Evolutionary conservation across 345 rosid genomes (phyloP).

Genomic region (Bretschneidera sinensis): DNA sequence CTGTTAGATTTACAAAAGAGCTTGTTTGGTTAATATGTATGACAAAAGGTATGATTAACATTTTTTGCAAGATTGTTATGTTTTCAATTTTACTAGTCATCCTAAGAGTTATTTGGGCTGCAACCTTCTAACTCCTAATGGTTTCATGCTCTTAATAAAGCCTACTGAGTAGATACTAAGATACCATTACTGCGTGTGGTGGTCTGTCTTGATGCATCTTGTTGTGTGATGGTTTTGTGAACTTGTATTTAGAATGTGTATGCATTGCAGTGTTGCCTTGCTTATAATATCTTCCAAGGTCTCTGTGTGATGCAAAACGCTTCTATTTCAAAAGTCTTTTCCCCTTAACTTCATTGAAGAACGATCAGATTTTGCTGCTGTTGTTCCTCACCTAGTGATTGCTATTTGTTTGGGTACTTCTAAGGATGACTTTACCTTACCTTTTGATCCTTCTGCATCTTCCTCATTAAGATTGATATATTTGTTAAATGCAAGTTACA

Average conservation of each 20-base stretch:
- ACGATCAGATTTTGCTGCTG: background rate
- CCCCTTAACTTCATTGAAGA: background rate
- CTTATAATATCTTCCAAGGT: background rate
- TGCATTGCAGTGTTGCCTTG: background rate
- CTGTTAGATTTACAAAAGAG: background rate
- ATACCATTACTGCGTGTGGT: no score
- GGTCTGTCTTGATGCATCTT: no score
- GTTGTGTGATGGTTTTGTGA: background rate
- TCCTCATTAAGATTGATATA: background rate
- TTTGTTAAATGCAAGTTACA: no score
- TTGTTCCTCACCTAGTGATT: background rate
- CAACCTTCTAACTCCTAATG: background rate
- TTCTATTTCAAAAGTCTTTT: background rate
- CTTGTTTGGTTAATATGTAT: no score
- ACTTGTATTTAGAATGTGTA: background rate
- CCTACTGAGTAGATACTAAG: background rate
- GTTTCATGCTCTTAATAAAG: background rate
- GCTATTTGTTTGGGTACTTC: background rate
- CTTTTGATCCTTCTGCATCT: background rate
- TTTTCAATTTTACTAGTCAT: background rate
- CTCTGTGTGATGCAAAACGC: background rate
- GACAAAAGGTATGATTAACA: no score
- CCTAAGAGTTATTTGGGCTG: background rate
- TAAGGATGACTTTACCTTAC: slow-evolving; percentile 1
- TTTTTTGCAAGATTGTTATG: background rate